Conservation (phyloP, 352 stramenopile species). For the Phytophthora aleatoria region DNA sequence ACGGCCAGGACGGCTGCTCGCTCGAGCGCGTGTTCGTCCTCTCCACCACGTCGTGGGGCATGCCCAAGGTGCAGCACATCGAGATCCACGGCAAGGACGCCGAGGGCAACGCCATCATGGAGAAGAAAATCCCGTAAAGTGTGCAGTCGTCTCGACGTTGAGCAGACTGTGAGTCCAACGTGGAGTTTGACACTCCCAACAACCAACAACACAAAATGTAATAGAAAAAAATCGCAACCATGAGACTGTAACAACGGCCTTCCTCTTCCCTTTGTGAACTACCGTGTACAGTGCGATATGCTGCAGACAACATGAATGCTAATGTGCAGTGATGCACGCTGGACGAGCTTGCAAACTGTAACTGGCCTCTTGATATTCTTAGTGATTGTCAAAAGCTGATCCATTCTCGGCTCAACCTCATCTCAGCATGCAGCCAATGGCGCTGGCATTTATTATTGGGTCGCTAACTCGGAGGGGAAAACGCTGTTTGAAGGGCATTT, state of each 20-base stretch:
- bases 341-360: too few relatives aligned
- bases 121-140: constrained; percentile 84
- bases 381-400: neutral
- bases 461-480: neutral
- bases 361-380: constrained; percentile 11
- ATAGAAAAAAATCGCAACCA: constrained; percentile 26
- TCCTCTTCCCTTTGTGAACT: neutral
- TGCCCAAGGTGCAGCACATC: constrained; percentile 90
- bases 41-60: constrained; percentile 86
- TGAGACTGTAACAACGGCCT: neutral
- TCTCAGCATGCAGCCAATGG: neutral
- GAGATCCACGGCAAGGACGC: constrained; percentile 85
- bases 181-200: constrained; percentile 6
- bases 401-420: constrained; percentile 5
- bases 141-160: neutral
- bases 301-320: too few relatives aligned
- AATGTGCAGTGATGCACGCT: too few relatives aligned
- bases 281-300: too few relatives aligned
- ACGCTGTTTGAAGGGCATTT: too few relatives aligned
- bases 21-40: constrained; percentile 85
- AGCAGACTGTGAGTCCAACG: neutral
- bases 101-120: constrained; percentile 68
- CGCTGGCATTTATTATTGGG: constrained; percentile 14
- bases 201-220: constrained; percentile 28
- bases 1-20: constrained; percentile 69